Conservation (phyloP, 495 filamentous ascomycete species). For the Cercophora newfieldiana region DNA sequence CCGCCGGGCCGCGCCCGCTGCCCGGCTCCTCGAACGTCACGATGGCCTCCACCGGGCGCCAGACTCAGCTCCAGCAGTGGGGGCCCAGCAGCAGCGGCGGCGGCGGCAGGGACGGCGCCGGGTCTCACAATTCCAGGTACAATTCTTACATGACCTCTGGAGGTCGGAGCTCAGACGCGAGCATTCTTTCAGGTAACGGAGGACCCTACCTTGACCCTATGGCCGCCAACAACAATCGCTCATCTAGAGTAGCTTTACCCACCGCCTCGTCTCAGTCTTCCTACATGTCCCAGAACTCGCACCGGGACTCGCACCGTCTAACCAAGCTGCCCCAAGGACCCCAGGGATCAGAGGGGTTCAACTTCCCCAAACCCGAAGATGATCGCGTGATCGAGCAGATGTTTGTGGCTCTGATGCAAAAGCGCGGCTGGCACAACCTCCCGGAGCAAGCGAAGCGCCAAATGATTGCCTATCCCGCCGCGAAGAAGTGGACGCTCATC, state of each 20-base stretch:
- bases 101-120: conserved; percentile 52
- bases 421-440: conserved; percentile 93
- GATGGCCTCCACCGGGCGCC: conserved; percentile 70
- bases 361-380: conserved; percentile 70
- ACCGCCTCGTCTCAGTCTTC: conserved; percentile 52
- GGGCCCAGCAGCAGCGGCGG: conserved; percentile 54
- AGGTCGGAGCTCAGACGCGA: conserved; percentile 45
- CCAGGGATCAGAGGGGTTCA: conserved; percentile 59
- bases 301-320: conserved; percentile 52
- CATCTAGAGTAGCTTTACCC: conserved; percentile 54
- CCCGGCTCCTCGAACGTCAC: conserved; percentile 64
- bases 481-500: conserved; percentile 97
- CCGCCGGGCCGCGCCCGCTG: conserved; percentile 67
- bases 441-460: conserved; percentile 94
- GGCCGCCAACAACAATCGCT: conserved; percentile 63
- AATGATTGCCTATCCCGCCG: conserved; percentile 89
- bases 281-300: conserved; percentile 46
- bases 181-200: conserved; percentile 68
- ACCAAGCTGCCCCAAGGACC: conserved; percentile 51
- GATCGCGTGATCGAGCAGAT: conserved; percentile 87
- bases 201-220: conserved; percentile 69
- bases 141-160: conserved; percentile 62
- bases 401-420: conserved; percentile 92
- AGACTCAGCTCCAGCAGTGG: conserved; percentile 73
- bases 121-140: conserved; percentile 55